Evolutionary conservation across 306 rosid species (phyloP).

Genomic region (Urtica urens): DNA sequence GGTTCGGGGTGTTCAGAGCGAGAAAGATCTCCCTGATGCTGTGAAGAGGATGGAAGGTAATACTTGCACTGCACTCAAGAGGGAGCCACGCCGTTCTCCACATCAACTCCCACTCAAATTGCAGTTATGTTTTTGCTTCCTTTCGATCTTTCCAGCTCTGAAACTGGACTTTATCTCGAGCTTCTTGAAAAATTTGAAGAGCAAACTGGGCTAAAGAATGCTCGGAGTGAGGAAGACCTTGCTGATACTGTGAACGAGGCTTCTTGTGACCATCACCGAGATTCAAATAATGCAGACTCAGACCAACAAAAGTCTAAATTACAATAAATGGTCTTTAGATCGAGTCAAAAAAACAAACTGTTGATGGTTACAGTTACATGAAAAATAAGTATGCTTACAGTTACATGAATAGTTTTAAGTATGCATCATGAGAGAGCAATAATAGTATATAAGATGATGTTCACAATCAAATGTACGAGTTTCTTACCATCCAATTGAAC

Average conservation of each 20-base stretch:
- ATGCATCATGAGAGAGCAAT: too few species aligned
- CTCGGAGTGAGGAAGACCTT: not conserved
- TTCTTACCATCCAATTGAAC: too few species aligned
- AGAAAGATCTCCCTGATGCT: conserved; percentile 34
- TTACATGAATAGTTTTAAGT: too few species aligned
- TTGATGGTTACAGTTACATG: too few species aligned
- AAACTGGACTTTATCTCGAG: not conserved
- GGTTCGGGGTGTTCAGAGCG: conserved; percentile 51
- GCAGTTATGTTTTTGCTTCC: not conserved
- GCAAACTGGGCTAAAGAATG: not conserved
- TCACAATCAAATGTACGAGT: too few species aligned
- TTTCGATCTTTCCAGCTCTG: not conserved
- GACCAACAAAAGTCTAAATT: too few species aligned
- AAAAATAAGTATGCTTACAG: too few species aligned
- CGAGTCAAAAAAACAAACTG: too few species aligned
- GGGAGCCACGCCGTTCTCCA: not conserved
- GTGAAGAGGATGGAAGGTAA: conserved; percentile 41
- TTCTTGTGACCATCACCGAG: too few species aligned
- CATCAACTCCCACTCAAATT: not conserved
- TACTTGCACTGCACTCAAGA: not conserved
- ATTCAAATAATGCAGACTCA: too few species aligned
- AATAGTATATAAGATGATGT: too few species aligned
- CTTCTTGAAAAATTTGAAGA: not conserved
- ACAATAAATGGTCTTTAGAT: too few species aligned
- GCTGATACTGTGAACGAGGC: not conserved